These are phyloP conservation scores for Exophiala oligosperma DNA, from an alignment of 2,329 filamentous ascomycete species.

Conservation along the genomic window DNA sequence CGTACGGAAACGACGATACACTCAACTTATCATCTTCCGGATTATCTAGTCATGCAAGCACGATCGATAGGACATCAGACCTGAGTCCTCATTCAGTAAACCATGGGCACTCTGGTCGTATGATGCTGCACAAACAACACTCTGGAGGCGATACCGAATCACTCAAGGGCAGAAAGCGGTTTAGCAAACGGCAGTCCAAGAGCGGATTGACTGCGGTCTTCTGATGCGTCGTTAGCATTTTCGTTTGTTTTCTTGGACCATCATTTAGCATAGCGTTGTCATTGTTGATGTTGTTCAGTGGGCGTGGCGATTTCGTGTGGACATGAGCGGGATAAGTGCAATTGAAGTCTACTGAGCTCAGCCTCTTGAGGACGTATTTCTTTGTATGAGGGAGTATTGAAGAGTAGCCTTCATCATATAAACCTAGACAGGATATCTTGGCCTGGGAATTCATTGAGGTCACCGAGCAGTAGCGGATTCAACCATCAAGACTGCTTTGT, in stretches of 20 bases:
- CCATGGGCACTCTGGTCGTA: constrained; percentile 44
- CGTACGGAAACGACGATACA: constrained; percentile 66
- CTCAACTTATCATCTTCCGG: constrained; percentile 69
- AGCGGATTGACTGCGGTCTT: constrained; percentile 91
- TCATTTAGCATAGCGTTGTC: constrained; percentile 21
- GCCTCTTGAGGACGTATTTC: not conserved
- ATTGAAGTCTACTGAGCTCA: not conserved
- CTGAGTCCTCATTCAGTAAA: constrained; percentile 31
- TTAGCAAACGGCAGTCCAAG: constrained; percentile 91
- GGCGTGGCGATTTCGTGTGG: constrained; percentile 14
- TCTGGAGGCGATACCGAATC: constrained; percentile 51
- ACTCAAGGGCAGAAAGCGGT: constrained; percentile 63
- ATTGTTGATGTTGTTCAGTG: constrained; percentile 7
- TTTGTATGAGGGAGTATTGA: not conserved
- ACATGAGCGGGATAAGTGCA: constrained; percentile 10
- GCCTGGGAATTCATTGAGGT: not conserved
- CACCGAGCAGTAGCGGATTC: not conserved
- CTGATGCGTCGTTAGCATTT: constrained; percentile 40
- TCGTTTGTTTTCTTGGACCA: constrained; percentile 10
- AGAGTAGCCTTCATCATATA: not conserved
- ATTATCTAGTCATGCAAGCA: constrained; percentile 65
- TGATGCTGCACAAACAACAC: constrained; percentile 44
- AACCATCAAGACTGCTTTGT: not conserved
- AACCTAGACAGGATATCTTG: constrained; percentile 20
- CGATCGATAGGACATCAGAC: constrained; percentile 43